Base-by-base conservation (phyloP, 306 rosid genomes). In the Vicia villosa region DNA sequence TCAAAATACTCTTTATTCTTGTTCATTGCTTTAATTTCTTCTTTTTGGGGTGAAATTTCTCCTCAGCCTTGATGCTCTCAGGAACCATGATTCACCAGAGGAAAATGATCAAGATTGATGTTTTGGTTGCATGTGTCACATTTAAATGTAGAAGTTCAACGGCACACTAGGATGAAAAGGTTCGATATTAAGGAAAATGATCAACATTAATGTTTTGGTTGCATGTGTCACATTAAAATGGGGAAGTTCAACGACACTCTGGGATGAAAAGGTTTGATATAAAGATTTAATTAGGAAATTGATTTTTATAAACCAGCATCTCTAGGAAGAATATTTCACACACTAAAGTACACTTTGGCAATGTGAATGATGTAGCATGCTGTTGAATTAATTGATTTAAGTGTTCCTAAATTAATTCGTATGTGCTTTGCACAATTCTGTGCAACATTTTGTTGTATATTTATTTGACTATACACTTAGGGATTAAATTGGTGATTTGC, bases 21-120 rank as follows among this genome's bases (percentile, higher is more conserved):
- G 21, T 40, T 42, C n/a, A 19, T 52, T 78, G 68, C 45, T 62
- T 46, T 54, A 17, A 49, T 15, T 5, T 12, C 22, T 46, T 74
- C 61, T 72, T 21, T 37, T 40, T 68, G 72, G 24, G 47, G 46
- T 45, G 72, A 36, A 72, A 61, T 61, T 82, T 78, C 56, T 63
- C 63, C 77, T 49, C 88, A 90, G 91, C 80, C 83, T 87, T 61
- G 87, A 84, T 55, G 65, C 88, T 81, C 82, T 86, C 73, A 67
- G 4, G 56, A 73, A 50, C 54, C 36, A 32, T 73, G 84, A 55
- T 79, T 74, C 81, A 47, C 82, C 79, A 2, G 63, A 40, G 52
- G 61, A 59, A 30, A 70, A 61, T 60, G 45, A 7, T 80, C 46
- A 74, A 61, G 86, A 6, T 71, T 79, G 6, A 57, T 55, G 55